Evolutionary conservation across 2,329 filamentous ascomycete species (phyloP), one percentile per base, ranked within the genome.

Genomic region (Fusarium verrucosum): DNA sequence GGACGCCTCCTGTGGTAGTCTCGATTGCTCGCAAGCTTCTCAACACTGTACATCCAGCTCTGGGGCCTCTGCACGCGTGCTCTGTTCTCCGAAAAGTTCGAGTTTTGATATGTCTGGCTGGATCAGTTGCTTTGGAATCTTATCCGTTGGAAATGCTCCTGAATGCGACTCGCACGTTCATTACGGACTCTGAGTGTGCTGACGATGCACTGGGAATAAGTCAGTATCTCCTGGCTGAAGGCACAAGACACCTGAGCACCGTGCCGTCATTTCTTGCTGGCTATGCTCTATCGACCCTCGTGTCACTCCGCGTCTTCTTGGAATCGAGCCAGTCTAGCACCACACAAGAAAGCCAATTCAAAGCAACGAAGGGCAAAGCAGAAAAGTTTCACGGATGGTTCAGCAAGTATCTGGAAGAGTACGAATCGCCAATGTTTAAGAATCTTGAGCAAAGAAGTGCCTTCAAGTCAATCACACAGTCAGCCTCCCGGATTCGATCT

Each of bases 111-210:
- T 90, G 88, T 58, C 80, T 98, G 41, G 90, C 92, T 23, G 93
- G 92, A 0, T 75, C 86, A 1, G 83, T 88, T 46, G 91, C 91
- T n/a, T 81, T 90, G 22, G 80, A 87, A 36, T 91, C 90, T 0
- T 98, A 98, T 72, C 91, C 92, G 11, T 76, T 97, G 14, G 92
- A 99, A 75, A 95, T 97, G 91, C 82, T 96, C 1, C 82, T 99
- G 3, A 91, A 93, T 70, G 89, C 91, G 2, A 82, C 97, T 19
- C 85, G 90, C 10, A 87, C 88, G 0, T 96, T 93, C 66, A 81
- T 98, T 7, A 89, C 89, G 2, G 90, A 98, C 68, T 84, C 89
- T 0, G 90, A 96, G 72, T 98, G 94, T 75, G 91, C 94, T 10
- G 92, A 97, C 72, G 95, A 99, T 78, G 89, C 92, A 2, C 83